These are phyloP conservation scores for Rhododendron griersonianum DNA, from an alignment of 148 eudicot genomes.

Conservation along the genomic window DNA sequence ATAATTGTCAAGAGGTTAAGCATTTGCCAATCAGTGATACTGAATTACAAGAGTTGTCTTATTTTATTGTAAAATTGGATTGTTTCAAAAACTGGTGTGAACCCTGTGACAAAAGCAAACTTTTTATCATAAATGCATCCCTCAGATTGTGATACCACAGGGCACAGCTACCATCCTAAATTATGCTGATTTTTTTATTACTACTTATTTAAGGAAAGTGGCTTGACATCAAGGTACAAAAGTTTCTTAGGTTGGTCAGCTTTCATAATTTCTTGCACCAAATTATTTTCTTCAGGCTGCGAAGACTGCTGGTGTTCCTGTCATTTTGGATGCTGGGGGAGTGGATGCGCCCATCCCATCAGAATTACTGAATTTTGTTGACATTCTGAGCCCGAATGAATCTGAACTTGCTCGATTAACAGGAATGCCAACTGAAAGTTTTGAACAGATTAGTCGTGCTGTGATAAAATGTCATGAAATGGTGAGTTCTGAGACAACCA, in stretches of 20 bases:
- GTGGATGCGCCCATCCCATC: slow-evolving; percentile 63
- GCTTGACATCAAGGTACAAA: not conserved
- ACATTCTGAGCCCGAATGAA: slow-evolving; percentile 81
- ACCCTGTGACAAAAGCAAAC: not conserved
- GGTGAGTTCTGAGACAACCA: slow-evolving; percentile 34
- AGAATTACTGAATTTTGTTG: slow-evolving; percentile 43
- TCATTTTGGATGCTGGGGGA: slow-evolving; percentile 78
- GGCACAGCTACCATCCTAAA: not conserved
- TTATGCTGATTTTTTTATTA: not conserved
- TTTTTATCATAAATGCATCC: not conserved
- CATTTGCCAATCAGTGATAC: not conserved
- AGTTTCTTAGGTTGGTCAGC: not conserved
- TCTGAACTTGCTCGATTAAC: slow-evolving; percentile 86
- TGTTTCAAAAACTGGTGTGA: not conserved
- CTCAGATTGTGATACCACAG: not conserved
- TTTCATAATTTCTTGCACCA: not conserved
- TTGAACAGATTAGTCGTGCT: slow-evolving; percentile 71
- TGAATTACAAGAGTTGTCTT: not conserved
- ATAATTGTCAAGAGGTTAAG: not conserved
- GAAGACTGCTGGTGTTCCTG: slow-evolving; percentile 54
- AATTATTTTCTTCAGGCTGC: slow-evolving; percentile 46
- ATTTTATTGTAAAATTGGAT: not conserved
- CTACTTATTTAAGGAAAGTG: not conserved
- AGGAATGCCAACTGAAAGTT: slow-evolving; percentile 67
- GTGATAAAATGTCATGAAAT: slow-evolving; percentile 64